phyloP scores from a whole-genome alignment of 1,139 yeast species.

The Geotrichum aggregatum region DNA sequence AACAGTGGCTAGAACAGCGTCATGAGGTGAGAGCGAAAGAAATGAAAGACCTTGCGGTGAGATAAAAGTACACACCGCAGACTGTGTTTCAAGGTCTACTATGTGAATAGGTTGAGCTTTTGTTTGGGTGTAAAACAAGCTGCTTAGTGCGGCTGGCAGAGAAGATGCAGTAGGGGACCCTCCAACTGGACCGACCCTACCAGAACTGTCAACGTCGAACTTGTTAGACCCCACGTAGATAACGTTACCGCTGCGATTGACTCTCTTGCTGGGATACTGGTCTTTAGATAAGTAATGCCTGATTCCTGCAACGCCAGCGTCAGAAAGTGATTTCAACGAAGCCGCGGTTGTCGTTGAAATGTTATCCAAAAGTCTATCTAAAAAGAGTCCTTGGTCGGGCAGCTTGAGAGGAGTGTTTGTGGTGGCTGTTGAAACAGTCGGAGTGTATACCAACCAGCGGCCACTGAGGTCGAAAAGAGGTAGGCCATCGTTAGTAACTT shows the following conservation, averaged over 20 bases:
- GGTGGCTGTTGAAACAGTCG: slow-evolving; percentile 15
- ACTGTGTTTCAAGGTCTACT: slow-evolving; percentile 47
- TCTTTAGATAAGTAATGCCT: slow-evolving; percentile 28
- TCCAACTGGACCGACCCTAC: slow-evolving; percentile 3
- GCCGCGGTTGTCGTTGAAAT: slow-evolving; percentile 34
- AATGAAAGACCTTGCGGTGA: slow-evolving; percentile 62
- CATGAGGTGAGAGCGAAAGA: slow-evolving; percentile 60
- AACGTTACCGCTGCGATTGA: slow-evolving; percentile 13
- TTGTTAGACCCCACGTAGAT: slow-evolving; percentile 16
- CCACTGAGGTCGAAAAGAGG: slow-evolving; percentile 31
- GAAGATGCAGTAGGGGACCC: background rate
- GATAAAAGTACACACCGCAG: slow-evolving; percentile 48
- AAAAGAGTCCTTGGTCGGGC: slow-evolving; percentile 33
- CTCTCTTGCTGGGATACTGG: slow-evolving; percentile 9
- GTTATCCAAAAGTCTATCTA: slow-evolving; percentile 32
- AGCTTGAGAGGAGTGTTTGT: slow-evolving; percentile 30
- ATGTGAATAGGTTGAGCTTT: slow-evolving; percentile 33
- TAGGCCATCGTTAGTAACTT: slow-evolving; percentile 24
- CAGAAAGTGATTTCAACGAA: slow-evolving; percentile 32
- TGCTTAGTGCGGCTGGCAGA: slow-evolving; percentile 21
- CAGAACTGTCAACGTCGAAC: slow-evolving; percentile 15
- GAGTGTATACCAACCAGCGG: slow-evolving; percentile 32
- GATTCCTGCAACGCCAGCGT: slow-evolving; percentile 33
- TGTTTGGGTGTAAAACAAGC: slow-evolving; percentile 23
- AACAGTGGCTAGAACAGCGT: slow-evolving; percentile 54